These are phyloP conservation scores for Magnaporthiopsis poae DNA, from an alignment of 2,329 filamentous ascomycete species.

Conservation along the genomic window DNA sequence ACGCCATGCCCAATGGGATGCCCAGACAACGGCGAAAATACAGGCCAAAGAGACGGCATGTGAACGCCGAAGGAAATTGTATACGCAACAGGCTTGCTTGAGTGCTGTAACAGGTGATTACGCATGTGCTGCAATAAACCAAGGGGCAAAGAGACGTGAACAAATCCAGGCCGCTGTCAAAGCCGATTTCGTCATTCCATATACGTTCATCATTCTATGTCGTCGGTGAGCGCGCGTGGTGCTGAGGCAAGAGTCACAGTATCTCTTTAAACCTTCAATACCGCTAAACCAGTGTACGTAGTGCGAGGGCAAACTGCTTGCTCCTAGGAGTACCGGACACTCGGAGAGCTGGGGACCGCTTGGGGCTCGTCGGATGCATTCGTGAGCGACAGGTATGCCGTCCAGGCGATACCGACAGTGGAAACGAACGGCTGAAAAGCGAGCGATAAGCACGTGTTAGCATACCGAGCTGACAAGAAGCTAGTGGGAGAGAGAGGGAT, in stretches of 20 bases:
- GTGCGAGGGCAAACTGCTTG: no score
- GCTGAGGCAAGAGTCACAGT: background rate
- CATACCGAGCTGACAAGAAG: background rate
- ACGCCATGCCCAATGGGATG: background rate
- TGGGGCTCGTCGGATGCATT: constrained; percentile 67
- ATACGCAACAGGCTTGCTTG: background rate
- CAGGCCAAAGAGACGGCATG: background rate
- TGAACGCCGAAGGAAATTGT: background rate
- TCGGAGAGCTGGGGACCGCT: constrained; percentile 21
- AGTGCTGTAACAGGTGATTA: background rate
- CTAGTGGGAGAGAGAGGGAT: background rate
- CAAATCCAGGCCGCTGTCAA: background rate
- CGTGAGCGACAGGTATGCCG: constrained; percentile 84
- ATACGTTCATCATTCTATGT: background rate
- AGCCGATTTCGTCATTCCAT: background rate
- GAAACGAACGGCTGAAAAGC: constrained; percentile 76
- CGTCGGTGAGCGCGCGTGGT: no score
- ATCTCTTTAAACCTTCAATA: background rate
- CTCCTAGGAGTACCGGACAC: constrained; percentile 24
- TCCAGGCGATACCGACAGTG: constrained; percentile 93
- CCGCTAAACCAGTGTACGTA: background rate
- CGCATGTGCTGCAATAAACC: background rate
- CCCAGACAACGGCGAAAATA: background rate
- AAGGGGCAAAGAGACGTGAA: background rate
- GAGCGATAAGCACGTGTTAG: background rate